Evolutionary conservation across 2,329 filamentous ascomycete species (phyloP), one percentile per base, ranked within the genome.

Genomic region (Sarocladium kiliense): DNA sequence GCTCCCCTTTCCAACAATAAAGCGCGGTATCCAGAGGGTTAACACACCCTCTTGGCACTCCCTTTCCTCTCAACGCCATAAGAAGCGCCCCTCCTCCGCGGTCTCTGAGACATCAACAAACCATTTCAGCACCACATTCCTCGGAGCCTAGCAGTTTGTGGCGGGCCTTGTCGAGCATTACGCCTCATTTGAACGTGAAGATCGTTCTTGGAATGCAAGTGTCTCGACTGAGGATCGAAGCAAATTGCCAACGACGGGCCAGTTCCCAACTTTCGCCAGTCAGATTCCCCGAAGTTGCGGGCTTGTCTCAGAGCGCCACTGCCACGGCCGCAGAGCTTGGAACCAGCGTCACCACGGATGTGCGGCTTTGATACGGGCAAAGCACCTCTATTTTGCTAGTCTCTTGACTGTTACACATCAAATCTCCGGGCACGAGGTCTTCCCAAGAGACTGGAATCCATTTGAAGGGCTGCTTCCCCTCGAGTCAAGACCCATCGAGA

Each of bases 141-240:
- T 51, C 30, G 12, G 27, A 23, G n/a, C 30, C 21, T 9, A 49
- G 25, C 44, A 49, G n/a, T 19, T 19, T 36, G 47, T 51, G 47
- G 27, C 26, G 30, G 14, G 16, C 23, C 11, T 34, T n/a, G 47
- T 19, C 47, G 27, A 51, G 27, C 30, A 23, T 19, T 7, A 34
- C 47, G 47, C 47, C 26, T 25, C 21, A 21, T 36, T 14, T 25
- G n/a, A 51, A 21, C 47, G 9, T 19, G 30, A 51, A 32, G 50
- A 53, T 53, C 50, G 26, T 41, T 39, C 34, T 27, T 53, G 50
- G 50, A 53, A 53, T 53, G 50, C 34, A 26, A 27, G 32, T 53
- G 50, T 53, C 50, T 53, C 50, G 50, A 34, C 50, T 53, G 34
- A 39, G 50, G 50, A 53, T 53, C 50, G 50, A 53, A 53, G 21